Conservation (phyloP, 78 protist genomes). For the Tieghemostelium lacteum region DNA sequence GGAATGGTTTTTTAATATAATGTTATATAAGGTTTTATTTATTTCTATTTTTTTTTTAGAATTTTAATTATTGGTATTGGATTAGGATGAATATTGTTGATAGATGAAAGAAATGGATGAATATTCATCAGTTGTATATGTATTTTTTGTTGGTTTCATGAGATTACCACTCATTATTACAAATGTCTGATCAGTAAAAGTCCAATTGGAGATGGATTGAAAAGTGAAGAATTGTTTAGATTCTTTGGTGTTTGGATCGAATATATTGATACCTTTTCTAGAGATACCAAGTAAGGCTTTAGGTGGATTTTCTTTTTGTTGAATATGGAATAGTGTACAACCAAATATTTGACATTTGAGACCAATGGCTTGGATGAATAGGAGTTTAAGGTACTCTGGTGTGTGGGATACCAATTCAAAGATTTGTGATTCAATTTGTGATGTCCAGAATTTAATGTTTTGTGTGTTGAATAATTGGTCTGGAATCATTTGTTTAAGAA, state of each 20-base stretch:
- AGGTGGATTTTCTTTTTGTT: constrained; percentile 68
- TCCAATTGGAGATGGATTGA: constrained; percentile 60
- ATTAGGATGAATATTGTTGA: constrained; percentile 47
- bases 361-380: constrained; percentile 49
- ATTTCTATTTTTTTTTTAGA: too few species aligned
- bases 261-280: constrained; percentile 48
- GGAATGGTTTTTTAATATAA: too few species aligned
- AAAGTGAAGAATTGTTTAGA: constrained; percentile 54
- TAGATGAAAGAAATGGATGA: constrained; percentile 52
- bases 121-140: constrained; percentile 46
- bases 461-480: constrained; percentile 13
- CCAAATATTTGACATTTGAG: constrained; percentile 41
- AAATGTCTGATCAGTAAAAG: constrained; percentile 50
- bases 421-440: constrained; percentile 49
- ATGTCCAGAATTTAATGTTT: constrained; percentile 46
- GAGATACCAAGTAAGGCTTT: constrained; percentile 49
- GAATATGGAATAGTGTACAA: constrained; percentile 45
- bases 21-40: too few species aligned
- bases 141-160: constrained; percentile 58
- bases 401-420: constrained; percentile 71
- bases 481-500: constrained; percentile 26
- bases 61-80: too few species aligned
- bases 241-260: constrained; percentile 61
- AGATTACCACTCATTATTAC: constrained; percentile 71
- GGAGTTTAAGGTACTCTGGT: constrained; percentile 43